Base-by-base conservation (phyloP, 2,329 filamentous ascomycete genomes). In the Neonectria sp. region DNA sequence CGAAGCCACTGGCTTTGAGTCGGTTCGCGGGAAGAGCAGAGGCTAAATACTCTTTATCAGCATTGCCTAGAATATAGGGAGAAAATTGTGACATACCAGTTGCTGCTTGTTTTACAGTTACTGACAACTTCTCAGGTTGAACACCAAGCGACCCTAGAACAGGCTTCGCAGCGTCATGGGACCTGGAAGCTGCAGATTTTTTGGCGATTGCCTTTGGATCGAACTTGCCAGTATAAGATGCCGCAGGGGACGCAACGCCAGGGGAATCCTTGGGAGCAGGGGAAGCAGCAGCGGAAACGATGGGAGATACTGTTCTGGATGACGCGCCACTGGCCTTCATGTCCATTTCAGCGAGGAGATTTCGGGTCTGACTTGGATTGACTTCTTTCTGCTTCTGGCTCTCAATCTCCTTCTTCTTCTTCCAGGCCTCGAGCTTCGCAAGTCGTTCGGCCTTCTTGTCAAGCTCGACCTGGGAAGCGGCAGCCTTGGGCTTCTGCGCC, bases 381-480 rank as follows among this genome's bases (percentile, higher is more conserved):
- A 91, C 86, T 74, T 92, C 89, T 75, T 90, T 91, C 77, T 93
- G 89, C 78, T 93, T 93, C 69, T 88, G 88, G 74, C 92, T 91
- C 73, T 92, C 91, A 77, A 91, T 90, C 71, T 94, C 93, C 78
- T 94, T 92, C 82, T 95, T 95, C 81, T 94, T 93, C 82, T 97
- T 97, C 95, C 95, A 97, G 64, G 93, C 93, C 79, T 95, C 93
- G 31, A 97, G 83, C 78, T 94, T 95, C 31, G 93, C 93, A 49
- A 95, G 86, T 69, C 93, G 87, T 79, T 95, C 93, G 56, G 92
- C 92, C 79, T 95, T 94, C 62, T 81, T 94, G 56, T 94, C 91
- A 68, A 90, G 89, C 75, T 94, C 93, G 33, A 89, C 86, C 75
- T 90, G 90, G 21, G 82, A 81, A 51, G 84, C 81, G 60, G 85